Conservation (phyloP, 345 rosid species). For the Dipteronia dyeriana region DNA sequence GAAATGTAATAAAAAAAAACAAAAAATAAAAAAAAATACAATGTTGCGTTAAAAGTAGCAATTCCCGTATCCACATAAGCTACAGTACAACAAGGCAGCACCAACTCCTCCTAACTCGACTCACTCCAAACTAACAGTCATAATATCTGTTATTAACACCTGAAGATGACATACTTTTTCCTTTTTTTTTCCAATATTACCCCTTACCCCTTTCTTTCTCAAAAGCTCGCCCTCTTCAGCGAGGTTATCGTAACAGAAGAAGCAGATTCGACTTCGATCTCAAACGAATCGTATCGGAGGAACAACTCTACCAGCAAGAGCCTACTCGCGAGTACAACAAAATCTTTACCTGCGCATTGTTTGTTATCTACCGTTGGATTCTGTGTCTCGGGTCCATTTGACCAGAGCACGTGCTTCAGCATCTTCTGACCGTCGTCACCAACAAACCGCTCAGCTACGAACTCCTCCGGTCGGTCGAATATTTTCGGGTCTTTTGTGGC, state of each 20-base stretch:
- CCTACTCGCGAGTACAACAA: constrained; percentile 71
- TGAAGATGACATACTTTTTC: not conserved
- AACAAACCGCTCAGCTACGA: constrained; percentile 70
- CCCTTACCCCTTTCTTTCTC: not conserved
- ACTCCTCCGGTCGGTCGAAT: constrained; percentile 69
- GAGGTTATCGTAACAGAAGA: constrained; percentile 65
- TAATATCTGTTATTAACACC: not conserved
- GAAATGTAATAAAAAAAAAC: not conserved
- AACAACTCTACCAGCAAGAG: constrained; percentile 75
- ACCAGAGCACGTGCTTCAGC: constrained; percentile 80
- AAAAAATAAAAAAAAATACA: not conserved
- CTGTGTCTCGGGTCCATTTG: constrained; percentile 84
- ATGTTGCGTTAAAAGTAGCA: not conserved
- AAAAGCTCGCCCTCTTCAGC: constrained; percentile 60
- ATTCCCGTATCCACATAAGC: not conserved
- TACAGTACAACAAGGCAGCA: not conserved
- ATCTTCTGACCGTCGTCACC: constrained; percentile 76
- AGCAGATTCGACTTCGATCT: constrained; percentile 47
- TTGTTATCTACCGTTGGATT: constrained; percentile 60
- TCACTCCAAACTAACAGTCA: no score
- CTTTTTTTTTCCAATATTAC: constrained; percentile 26
- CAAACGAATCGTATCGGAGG: constrained; percentile 81
- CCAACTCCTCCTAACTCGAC: no score
- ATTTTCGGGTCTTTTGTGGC: constrained; percentile 85
- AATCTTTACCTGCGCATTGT: constrained; percentile 90